Percentiles rank a stretch among this genome's conserved stretches.
Conservation (phyloP, 176 grass and related monocot species). For the Cenchrus americanus region DNA sequence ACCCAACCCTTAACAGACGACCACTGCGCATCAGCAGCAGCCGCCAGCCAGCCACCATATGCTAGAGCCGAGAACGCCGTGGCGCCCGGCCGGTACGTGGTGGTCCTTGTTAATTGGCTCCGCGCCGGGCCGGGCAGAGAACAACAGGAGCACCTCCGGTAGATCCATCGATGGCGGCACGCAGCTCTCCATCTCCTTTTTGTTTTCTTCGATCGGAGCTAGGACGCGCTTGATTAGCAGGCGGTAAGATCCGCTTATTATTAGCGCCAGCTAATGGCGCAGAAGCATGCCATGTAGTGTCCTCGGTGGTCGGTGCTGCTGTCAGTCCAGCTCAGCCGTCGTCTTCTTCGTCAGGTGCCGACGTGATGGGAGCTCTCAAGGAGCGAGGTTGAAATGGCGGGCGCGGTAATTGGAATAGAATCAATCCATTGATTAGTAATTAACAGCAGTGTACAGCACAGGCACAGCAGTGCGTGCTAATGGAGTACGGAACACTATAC, state of each 20-base stretch:
- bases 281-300: neutral
- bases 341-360: slow-evolving; percentile 25
- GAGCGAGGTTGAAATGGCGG: neutral
- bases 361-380: slow-evolving; percentile 22
- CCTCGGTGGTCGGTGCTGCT: neutral
- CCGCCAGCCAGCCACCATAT: neutral
- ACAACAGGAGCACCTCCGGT: neutral
- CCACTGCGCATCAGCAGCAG: neutral
- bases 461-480: slow-evolving; percentile 19
- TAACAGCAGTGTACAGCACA: slow-evolving; percentile 36
- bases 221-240: neutral
- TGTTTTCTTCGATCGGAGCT: neutral
- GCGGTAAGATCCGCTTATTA: slow-evolving; percentile 34
- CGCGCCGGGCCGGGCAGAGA: neutral
- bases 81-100: no score
- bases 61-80: no score
- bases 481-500: neutral
- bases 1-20: neutral
- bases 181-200: neutral
- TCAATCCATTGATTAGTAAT: slow-evolving; percentile 25
- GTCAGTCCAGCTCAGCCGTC: neutral
- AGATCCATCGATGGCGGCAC: neutral
- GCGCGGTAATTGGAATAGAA: neutral
- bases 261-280: slow-evolving; percentile 30
- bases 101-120: slow-evolving; percentile 37